Evolutionary conservation across 1,284 basidiomycete genomes (phyloP).

Genomic region (Rhodotorula mucilaginosa): DNA sequence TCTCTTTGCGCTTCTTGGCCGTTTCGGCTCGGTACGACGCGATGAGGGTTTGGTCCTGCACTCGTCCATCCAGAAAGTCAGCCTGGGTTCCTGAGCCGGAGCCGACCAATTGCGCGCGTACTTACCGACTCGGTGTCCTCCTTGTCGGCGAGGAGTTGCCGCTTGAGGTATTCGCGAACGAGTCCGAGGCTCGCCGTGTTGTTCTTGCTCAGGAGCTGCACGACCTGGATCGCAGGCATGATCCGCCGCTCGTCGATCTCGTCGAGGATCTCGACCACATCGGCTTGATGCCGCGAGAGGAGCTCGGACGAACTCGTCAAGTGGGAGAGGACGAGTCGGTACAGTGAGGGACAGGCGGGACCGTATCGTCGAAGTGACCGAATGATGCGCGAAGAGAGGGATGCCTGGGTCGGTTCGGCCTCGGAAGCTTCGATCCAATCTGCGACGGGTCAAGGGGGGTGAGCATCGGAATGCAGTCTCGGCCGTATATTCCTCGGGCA

Average conservation of each 20-base stretch:
- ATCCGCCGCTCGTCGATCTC: constrained; percentile 74
- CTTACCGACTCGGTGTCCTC: constrained; percentile 76
- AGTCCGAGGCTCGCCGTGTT: constrained; percentile 83
- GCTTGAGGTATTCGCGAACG: constrained; percentile 82
- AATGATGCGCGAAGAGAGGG: constrained; percentile 67
- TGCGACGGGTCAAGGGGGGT: background rate
- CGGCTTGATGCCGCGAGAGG: constrained; percentile 65
- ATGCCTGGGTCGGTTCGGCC: background rate
- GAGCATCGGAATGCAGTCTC: constrained; percentile 49
- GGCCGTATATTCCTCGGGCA: constrained; percentile 50
- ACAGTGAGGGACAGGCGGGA: constrained; percentile 63
- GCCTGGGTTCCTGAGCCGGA: constrained; percentile 45
- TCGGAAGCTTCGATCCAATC: constrained; percentile 34
- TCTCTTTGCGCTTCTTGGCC: constrained; percentile 72
- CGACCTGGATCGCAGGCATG: constrained; percentile 81
- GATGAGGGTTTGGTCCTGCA: constrained; percentile 77
- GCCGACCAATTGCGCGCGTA: constrained; percentile 44
- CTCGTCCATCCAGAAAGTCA: background rate
- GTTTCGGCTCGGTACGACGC: constrained; percentile 84
- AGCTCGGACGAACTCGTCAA: constrained; percentile 74
- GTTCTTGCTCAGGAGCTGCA: constrained; percentile 83
- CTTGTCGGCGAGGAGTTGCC: constrained; percentile 67
- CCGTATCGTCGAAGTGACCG: constrained; percentile 73
- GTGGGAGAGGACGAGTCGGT: constrained; percentile 84
- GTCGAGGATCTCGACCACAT: constrained; percentile 68